Conservation (phyloP, 257 asterid species). For the Solanum neorickii region DNA sequence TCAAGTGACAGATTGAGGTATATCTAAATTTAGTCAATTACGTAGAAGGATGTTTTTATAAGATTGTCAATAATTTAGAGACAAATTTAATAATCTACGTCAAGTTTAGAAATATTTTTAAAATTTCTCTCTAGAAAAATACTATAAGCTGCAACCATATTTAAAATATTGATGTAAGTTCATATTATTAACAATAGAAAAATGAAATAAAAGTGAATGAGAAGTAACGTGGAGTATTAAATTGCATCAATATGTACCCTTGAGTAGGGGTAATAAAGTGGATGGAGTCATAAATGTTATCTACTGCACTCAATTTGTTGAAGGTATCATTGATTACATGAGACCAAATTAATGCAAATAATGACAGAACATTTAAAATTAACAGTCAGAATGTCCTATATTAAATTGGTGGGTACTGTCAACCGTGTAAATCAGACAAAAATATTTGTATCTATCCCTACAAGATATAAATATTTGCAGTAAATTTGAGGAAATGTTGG, state of each 20-base stretch:
- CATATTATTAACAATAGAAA: neutral
- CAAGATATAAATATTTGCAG: neutral
- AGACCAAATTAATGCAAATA: neutral
- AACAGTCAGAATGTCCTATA: conserved; percentile 5
- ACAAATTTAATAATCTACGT: no score
- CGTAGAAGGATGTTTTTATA: rapidly evolving
- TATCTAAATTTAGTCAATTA: no score
- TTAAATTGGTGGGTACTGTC: neutral
- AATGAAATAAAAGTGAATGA: neutral
- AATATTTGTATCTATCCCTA: neutral
- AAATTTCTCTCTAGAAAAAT: neutral
- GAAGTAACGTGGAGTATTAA: neutral
- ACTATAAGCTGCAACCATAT: neutral
- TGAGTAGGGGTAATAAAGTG: neutral
- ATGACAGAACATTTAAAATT: neutral
- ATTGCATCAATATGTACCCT: neutral
- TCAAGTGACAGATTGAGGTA: rapidly evolving
- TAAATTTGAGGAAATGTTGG: neutral
- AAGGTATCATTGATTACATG: neutral
- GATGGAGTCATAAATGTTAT: conserved; percentile 8
- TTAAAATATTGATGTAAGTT: neutral
- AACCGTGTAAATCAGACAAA: neutral
- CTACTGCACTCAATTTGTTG: neutral
- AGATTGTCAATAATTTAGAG: no score
- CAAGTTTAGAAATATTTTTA: no score